Conservation (phyloP, 2,329 filamentous ascomycete species). For the Cladosporium sp. region DNA sequence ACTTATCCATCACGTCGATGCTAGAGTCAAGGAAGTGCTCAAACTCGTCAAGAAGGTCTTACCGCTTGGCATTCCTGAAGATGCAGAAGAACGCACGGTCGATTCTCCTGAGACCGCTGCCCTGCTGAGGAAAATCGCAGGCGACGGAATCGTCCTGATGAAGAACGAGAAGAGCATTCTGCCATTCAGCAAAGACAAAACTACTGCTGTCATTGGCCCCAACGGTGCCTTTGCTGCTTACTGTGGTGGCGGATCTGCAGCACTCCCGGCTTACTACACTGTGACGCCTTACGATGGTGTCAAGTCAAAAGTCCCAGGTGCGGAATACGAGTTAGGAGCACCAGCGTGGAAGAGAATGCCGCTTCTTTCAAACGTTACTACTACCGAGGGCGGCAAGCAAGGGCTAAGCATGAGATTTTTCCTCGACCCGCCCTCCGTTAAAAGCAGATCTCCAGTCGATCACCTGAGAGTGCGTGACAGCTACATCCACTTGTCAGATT, state of each 20-base stretch:
- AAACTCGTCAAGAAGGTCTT: slow-evolving; percentile 53
- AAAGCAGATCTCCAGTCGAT: slow-evolving; percentile 53
- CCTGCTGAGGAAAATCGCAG: slow-evolving; percentile 31
- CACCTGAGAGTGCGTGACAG: slow-evolving; percentile 45
- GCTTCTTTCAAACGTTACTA: slow-evolving; percentile 28
- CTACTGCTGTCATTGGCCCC: slow-evolving; percentile 71
- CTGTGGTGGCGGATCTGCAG: slow-evolving; percentile 37
- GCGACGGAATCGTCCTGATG: slow-evolving; percentile 42
- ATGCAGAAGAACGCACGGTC: slow-evolving; percentile 32
- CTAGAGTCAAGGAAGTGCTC: slow-evolving; percentile 61
- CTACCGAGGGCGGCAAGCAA: slow-evolving; percentile 25
- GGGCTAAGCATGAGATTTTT: slow-evolving; percentile 43
- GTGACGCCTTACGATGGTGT: slow-evolving; percentile 36
- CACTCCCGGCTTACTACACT: slow-evolving; percentile 37
- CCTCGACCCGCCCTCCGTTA: slow-evolving; percentile 53
- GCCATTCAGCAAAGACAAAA: slow-evolving; percentile 66
- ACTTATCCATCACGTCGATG: slow-evolving; percentile 48
- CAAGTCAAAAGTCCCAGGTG: slow-evolving; percentile 26
- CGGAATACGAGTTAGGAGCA: slow-evolving; percentile 28
- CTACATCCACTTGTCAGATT: slow-evolving; percentile 52
- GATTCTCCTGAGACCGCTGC: slow-evolving; percentile 36
- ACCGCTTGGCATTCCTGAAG: slow-evolving; percentile 30
- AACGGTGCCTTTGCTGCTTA: slow-evolving; percentile 68
- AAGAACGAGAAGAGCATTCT: slow-evolving; percentile 69
- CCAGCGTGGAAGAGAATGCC: slow-evolving; percentile 34